Percentiles rank a stretch among this genome's conserved stretches.
Evolutionary conservation across 257 asterid species (phyloP).

Genomic region (Nicotiana benthamiana): DNA sequence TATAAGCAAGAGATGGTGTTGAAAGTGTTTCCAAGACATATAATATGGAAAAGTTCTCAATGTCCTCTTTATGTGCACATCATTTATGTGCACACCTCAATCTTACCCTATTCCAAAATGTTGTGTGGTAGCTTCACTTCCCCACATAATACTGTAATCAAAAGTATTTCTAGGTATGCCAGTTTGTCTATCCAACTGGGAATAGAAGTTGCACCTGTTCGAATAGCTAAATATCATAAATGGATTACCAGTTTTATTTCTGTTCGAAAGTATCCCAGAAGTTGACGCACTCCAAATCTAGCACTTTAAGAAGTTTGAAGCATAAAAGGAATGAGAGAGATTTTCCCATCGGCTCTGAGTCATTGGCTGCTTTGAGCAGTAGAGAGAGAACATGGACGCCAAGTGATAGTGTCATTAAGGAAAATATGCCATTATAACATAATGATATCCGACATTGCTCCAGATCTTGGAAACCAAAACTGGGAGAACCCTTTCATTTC

Average conservation of each 20-base stretch:
- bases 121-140: neutral
- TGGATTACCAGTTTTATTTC: neutral
- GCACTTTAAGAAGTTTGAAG: neutral
- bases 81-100: conserved; percentile 9
- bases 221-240: neutral
- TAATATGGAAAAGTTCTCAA: neutral
- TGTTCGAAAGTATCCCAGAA: neutral
- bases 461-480: no score
- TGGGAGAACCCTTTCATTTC: no score
- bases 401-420: no score
- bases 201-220: neutral
- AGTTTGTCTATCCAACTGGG: neutral
- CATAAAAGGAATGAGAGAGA: neutral
- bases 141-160: neutral
- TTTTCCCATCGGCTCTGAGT: no score
- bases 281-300: conserved; percentile 3
- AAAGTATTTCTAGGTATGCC: conserved; percentile 2
- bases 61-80: neutral
- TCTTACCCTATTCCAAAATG: neutral
- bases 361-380: neutral
- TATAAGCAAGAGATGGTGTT: neutral
- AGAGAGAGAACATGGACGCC: neutral
- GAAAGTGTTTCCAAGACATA: neutral
- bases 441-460: no score
- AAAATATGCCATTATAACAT: no score